These are phyloP conservation scores for Phalaenopsis hybrid DNA, from an alignment of 116 monocot species.

Conservation along the genomic window DNA sequence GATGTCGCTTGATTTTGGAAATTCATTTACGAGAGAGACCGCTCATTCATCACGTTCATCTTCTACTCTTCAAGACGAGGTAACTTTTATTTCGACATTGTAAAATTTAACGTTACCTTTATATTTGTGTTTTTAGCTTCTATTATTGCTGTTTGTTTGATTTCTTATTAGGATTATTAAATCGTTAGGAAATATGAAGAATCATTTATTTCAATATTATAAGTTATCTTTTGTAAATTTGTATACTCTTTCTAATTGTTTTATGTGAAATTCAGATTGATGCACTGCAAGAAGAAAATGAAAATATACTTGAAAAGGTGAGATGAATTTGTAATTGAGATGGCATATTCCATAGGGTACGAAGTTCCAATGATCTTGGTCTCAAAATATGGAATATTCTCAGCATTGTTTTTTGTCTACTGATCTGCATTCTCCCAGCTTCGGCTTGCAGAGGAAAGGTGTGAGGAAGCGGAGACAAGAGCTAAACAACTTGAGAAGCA, in stretches of 20 bases:
- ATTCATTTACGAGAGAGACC: conserved; percentile 21
- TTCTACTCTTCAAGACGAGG: conserved; percentile 61
- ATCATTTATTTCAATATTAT: not conserved
- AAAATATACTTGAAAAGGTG: conserved; percentile 50
- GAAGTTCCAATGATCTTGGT: not conserved
- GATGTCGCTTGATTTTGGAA: conserved; percentile 62
- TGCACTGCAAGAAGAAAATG: conserved; percentile 42
- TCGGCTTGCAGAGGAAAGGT: conserved; percentile 49
- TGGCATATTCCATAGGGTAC: not conserved
- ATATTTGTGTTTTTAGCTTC: not conserved
- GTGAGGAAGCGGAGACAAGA: conserved; percentile 35
- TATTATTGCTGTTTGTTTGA: not conserved
- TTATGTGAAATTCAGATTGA: conserved; percentile 34
- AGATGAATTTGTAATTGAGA: conserved; percentile 9
- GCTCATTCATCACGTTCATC: conserved; percentile 15
- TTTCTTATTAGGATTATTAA: not conserved
- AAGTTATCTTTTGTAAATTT: not conserved
- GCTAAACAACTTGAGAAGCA: conserved; percentile 38
- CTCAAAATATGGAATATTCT: not conserved
- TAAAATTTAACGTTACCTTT: not conserved
- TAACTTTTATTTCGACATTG: conserved; percentile 10
- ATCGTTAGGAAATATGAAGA: not conserved
- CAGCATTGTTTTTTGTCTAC: not conserved
- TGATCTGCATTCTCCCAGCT: conserved; percentile 27
- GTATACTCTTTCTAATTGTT: not conserved